Evolutionary conservation across 1,284 basidiomycete genomes (phyloP), one percentile per base, ranked within the genome.

Genomic region (Sanghuangporus baumii): DNA sequence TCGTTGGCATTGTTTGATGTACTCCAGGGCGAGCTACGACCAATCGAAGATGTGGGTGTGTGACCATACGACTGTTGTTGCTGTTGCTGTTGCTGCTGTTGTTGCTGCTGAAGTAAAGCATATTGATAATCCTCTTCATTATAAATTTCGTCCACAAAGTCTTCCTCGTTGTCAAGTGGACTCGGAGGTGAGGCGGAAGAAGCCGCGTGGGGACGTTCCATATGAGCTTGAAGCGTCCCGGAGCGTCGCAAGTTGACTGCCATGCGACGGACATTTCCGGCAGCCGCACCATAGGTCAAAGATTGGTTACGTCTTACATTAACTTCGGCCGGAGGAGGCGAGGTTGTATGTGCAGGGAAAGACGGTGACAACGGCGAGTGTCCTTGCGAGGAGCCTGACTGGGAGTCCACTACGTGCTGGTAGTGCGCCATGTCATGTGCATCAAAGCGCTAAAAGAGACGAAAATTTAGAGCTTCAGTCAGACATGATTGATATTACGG

Each of bases 281-380:
- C 73, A 55, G 79, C 77, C 14, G 78, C 77, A 48, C 87, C 86
- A 68, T 91, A 85, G 20, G 87, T 93, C 55, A 93, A 79, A 65
- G 87, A 89, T 64, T 88, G 86, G 71, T 93, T 89, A 63, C 91
- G 80, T 54, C 91, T 85, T 36, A 93, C 87, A 57, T 81, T 82
- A 1, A 86, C 81, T 43, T 76, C 82, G 20, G 81, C 79, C n/a
- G 87, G 82, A 55, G 88, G 87, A 5, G 89, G 88, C 6, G 89
- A 89, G 0, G 88, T 83, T 26, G 79, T 80, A 67, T 81, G 78
- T 34, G 78, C 65, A 51, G 74, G 75, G 70, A 84, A 87, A 64
- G 83, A 84, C 46, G 86, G 82, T 12, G 86, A 85, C 55, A 87
- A 76, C 2, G 86, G 85, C 5, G 86, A 86, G 40, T 62, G 60